Evolutionary conservation across 352 stramenopile genomes (phyloP), one percentile per base, ranked within the genome.

Genomic region (Phytophthora europaea): DNA sequence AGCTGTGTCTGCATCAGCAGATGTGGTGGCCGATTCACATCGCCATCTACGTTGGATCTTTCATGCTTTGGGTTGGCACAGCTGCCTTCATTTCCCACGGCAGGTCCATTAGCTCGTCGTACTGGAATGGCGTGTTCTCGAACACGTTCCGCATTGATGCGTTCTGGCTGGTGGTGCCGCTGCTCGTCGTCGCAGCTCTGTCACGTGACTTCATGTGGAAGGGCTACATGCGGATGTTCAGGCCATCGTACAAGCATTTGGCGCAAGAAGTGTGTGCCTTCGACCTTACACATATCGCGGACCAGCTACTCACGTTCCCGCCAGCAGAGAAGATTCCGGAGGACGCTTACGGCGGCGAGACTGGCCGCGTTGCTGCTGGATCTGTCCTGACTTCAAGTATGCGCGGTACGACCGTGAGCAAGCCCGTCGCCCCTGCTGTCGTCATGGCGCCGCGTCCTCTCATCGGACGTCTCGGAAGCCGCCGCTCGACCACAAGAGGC

Each of bases 1-100:
- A 99, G 84, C 88, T 98, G 3, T 90, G 88, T 61, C 68, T 96
- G 53, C 87, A 94, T 53, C 88, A 96, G 68, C 85, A 96, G 64
- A 93, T 96, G 85, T 95, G 88, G 84, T 94, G 87, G 85, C 69
- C 82, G 3, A 69, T 90, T 50, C 90, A 97, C 70, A 79, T 94
- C 34, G 70, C 50, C 23, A 81, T 97, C 47, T 96, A 94, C 76
- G 13, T 89, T 5, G 69, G 76, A 0, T 96, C 89, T 8, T 90
- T 85, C 59, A 70, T 76, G 61, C 77, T 94, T 7, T 97, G 90
- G 90, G 81, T 94, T 36, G 80, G 86, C 43, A 91, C 87, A 0
- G 89, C 89, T 1, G 79, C 78, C 1, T 81, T 96, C 28, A 95
- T 96, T 31, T 97, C 90, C 20, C 60, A 77, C 58, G 89, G 88